Evolutionary conservation across 1,284 basidiomycete species (phyloP).

Genomic region (Trichosporon sp.): DNA sequence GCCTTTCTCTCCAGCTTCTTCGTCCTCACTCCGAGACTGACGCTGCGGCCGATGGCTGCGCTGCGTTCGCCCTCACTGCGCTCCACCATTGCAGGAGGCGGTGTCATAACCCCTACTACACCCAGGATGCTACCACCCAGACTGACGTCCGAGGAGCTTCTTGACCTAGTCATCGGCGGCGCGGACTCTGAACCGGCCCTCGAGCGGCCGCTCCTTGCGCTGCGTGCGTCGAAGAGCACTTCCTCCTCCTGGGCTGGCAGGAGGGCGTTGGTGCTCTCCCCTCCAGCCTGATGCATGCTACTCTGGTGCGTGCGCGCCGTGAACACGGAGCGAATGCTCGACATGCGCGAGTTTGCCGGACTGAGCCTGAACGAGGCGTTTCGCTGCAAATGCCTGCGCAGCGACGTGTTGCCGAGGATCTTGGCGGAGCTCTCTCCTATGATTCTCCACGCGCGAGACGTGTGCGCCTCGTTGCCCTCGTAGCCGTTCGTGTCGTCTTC

Average conservation of each 20-base stretch:
- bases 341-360: neutral
- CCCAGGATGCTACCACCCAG: neutral
- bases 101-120: neutral
- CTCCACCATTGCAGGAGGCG: neutral
- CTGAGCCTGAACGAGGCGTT: neutral
- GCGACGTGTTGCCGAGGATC: neutral
- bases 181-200: neutral
- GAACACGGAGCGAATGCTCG: neutral
- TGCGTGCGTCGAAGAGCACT: neutral
- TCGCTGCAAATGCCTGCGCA: neutral
- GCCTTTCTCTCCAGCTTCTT: neutral
- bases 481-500: neutral
- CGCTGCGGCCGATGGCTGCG: neutral
- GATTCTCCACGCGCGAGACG: neutral
- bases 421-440: neutral
- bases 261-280: neutral
- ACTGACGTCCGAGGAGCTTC: neutral
- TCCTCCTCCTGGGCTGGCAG: neutral
- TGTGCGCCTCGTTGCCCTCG: neutral
- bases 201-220: neutral
- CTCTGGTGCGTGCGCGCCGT: neutral
- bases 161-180: neutral
- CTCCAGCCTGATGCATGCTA: neutral
- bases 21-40: neutral
- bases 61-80: neutral